Evolutionary conservation across 345 rosid genomes (phyloP).

Genomic region (Eucalyptus curtisii): DNA sequence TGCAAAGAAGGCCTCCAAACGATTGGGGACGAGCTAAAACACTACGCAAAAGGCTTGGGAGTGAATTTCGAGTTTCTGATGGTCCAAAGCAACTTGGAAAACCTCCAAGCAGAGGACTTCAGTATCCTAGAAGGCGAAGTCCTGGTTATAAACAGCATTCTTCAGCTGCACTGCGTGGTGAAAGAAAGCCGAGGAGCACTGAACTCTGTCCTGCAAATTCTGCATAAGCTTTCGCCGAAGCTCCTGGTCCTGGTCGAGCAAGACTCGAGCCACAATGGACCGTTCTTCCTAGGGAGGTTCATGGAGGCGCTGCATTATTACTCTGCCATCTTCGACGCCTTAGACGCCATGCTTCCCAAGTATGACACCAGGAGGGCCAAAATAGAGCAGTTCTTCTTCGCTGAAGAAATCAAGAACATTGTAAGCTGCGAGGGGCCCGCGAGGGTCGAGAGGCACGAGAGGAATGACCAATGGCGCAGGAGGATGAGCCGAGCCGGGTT

Average conservation of each 20-base stretch:
- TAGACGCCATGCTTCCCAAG: constrained; percentile 41
- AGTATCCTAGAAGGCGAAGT: constrained; percentile 7
- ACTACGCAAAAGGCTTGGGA: constrained; percentile 4
- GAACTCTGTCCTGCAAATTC: constrained; percentile 19
- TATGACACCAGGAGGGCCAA: constrained; percentile 43
- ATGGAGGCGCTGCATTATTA: constrained; percentile 62
- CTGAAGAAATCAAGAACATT: constrained; percentile 52
- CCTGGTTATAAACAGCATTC: constrained; percentile 25
- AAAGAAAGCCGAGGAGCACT: constrained; percentile 44
- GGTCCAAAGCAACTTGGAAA: constrained; percentile 21
- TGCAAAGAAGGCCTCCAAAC: constrained; percentile 1
- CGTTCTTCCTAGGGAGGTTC: constrained; percentile 50
- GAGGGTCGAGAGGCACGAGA: constrained; percentile 45
- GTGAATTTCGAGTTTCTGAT: constrained; percentile 10
- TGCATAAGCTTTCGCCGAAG: constrained; percentile 18
- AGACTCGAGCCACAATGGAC: constrained; percentile 39
- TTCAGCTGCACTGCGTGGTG: constrained; percentile 36
- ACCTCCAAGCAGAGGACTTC: constrained; percentile 10
- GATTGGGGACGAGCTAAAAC: constrained; percentile 14
- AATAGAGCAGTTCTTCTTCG: constrained; percentile 47
- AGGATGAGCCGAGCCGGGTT: constrained; percentile 54
- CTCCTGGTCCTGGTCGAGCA: constrained; percentile 30
- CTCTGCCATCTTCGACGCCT: constrained; percentile 43
- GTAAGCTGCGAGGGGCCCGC: constrained; percentile 46
- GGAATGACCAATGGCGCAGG: constrained; percentile 40